Conservation (phyloP, 345 rosid species). For the Citrus sp. region DNA sequence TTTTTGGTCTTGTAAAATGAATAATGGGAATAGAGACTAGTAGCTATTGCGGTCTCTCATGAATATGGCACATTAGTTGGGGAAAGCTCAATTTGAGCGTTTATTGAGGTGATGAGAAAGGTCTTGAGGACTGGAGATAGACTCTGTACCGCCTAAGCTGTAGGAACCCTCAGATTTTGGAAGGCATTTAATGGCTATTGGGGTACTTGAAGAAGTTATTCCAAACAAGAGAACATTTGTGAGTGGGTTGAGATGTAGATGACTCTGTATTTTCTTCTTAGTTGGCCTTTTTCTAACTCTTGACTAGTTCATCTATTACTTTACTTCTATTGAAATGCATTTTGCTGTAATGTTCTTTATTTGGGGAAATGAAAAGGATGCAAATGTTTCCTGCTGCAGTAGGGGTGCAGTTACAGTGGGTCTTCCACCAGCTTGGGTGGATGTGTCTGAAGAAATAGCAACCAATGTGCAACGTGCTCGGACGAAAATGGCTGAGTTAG, state of each 20-base stretch:
- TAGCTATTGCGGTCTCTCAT: background rate
- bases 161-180: background rate
- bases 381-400: constrained; percentile 41
- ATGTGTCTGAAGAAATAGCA: constrained; percentile 89
- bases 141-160: background rate
- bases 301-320: background rate
- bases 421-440: constrained; percentile 96
- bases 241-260: background rate
- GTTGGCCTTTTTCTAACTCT: background rate
- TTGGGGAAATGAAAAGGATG: background rate
- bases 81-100: background rate
- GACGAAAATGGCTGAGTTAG: constrained; percentile 70
- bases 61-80: background rate
- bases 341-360: background rate
- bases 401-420: constrained; percentile 76
- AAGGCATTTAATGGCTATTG: background rate
- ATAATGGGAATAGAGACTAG: background rate
- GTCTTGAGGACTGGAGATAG: background rate
- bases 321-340: constrained; percentile 3
- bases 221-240: background rate
- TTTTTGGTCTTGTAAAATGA: background rate
- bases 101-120: background rate
- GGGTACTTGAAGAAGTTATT: background rate
- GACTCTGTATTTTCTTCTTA: constrained; percentile 4
- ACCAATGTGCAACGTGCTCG: constrained; percentile 71